A percentile compares a stretch with the other conserved stretches of the same genome.
These are phyloP conservation scores for Polychaeton citri DNA, from an alignment of 2,329 filamentous ascomycete genomes.

Conservation along the genomic window DNA sequence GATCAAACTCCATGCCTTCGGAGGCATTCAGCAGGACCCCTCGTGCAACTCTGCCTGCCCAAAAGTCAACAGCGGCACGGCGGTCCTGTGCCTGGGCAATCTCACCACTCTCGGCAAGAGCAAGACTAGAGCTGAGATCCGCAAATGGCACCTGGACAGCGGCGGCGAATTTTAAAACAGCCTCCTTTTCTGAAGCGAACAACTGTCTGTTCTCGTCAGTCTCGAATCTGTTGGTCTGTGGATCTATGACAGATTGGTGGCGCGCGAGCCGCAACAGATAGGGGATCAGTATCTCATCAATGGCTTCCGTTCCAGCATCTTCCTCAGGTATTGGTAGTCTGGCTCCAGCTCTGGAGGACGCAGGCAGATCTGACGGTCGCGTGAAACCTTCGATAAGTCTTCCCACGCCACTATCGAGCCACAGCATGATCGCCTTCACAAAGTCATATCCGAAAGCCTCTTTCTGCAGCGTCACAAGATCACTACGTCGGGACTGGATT, in stretches of 20 bases:
- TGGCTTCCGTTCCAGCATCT: slow-evolving; percentile 36
- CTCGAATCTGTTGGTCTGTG: slow-evolving; percentile 44
- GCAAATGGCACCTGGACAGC: slow-evolving; percentile 41
- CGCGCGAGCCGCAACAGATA: slow-evolving; percentile 44
- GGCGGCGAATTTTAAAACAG: slow-evolving; percentile 43
- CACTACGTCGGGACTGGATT: slow-evolving; percentile 27
- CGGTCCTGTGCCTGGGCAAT: slow-evolving; percentile 28
- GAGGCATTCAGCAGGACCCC: slow-evolving; percentile 45
- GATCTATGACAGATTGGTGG: slow-evolving; percentile 30
- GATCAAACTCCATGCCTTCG: slow-evolving; percentile 41
- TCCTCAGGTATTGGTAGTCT: slow-evolving; percentile 36
- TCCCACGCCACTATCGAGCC: slow-evolving; percentile 46
- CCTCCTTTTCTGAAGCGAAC: slow-evolving; percentile 40
- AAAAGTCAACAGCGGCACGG: slow-evolving; percentile 35
- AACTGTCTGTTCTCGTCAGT: slow-evolving; percentile 39
- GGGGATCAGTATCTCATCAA: slow-evolving; percentile 45
- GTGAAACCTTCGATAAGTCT: slow-evolving; percentile 45
- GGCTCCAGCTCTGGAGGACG: slow-evolving; percentile 21
- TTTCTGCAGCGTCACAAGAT: slow-evolving; percentile 21
- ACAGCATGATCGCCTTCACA: slow-evolving; percentile 48
- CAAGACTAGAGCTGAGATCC: slow-evolving; percentile 30
- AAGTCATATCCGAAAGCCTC: slow-evolving; percentile 53
- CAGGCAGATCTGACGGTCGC: slow-evolving; percentile 25
- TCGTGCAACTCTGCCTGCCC: slow-evolving; percentile 46
- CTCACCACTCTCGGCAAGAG: slow-evolving; percentile 3